Conservation (phyloP, 1,284 basidiomycete species). For the Apiotrichum akiyoshidainum region DNA sequence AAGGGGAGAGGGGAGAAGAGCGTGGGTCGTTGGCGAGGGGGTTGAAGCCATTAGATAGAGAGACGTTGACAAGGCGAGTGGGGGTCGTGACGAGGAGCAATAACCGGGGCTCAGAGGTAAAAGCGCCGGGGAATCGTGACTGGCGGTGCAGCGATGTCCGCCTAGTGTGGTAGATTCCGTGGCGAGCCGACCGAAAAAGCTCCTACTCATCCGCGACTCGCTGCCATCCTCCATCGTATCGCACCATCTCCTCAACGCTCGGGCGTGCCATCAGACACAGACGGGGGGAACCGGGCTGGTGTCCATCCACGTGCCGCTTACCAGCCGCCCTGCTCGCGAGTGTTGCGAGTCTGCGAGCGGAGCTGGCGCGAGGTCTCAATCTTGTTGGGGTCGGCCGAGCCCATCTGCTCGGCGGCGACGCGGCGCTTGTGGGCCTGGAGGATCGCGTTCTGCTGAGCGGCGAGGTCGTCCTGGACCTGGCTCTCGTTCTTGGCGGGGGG, state of each 20-base stretch:
- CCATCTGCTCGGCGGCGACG: slow-evolving; percentile 15
- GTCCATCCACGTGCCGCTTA: slow-evolving; percentile 9
- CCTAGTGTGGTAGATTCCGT: slow-evolving; percentile 16
- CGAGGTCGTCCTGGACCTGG: background rate
- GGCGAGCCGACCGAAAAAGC: slow-evolving; percentile 21
- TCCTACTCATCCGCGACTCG: slow-evolving; percentile 25
- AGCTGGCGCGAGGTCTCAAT: slow-evolving; percentile 42
- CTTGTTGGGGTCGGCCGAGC: slow-evolving; percentile 4
- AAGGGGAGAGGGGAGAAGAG: background rate
- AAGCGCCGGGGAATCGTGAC: slow-evolving; percentile 17
- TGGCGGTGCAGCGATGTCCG: slow-evolving; percentile 24
- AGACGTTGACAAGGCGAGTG: background rate
- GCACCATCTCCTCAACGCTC: slow-evolving; percentile 3
- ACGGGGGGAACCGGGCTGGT: background rate
- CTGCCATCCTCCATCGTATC: slow-evolving; percentile 21
- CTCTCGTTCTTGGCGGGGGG: slow-evolving; percentile 22
- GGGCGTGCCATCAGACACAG: slow-evolving; percentile 1
- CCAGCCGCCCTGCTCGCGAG: slow-evolving; percentile 32
- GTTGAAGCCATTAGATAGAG: slow-evolving; percentile 7
- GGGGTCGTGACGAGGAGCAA: slow-evolving; percentile 8
- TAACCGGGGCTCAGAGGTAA: slow-evolving; percentile 15
- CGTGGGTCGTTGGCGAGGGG: background rate
- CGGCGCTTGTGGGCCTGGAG: slow-evolving; percentile 20
- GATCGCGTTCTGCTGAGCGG: slow-evolving; percentile 5
- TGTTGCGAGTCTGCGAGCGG: slow-evolving; percentile 45